Base-by-base conservation (phyloP, 257 asterid genomes). In the Capsicum baccatum region DNA sequence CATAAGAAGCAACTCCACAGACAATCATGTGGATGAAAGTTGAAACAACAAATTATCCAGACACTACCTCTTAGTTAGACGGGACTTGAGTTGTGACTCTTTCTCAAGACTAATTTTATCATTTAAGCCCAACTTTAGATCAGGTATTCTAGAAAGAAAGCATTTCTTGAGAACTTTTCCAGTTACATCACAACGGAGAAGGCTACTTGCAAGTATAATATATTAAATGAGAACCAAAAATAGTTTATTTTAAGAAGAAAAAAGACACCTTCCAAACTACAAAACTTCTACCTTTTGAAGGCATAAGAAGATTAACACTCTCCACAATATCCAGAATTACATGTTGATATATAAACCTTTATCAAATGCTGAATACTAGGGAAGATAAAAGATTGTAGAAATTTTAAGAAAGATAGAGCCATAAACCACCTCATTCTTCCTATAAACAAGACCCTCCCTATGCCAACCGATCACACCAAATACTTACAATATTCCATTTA, bases 401-500 rank as follows among this genome's bases (percentile, higher is more conserved):
- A 0, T 76, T 16, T 71, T 52, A 52, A 26, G 58, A 54, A 54
- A 12, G 69, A 15, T 59, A 70, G 83, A 82, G 54, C 81, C 47
- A 85, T 85, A 80, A 78, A 33, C 62, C 42, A 96, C 99, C 99
- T 97, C 99, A 86, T 97, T 97, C 90, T 97, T 97, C 94, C 95
- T 97, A 86, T 97, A 97, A 39, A 85, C 91, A 84, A 97, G 98
- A 76, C 99, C 99, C 89, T 97, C 98, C 89, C 99, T 91, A 48
- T 98, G 96, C 99, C 99, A 97, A 82, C 98, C 99, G 89, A 97
- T 98, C 84, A 98, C 99, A 86, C 99, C 99, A 79, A 98, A 94
- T 85, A 95, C 99, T 93, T 94, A 98, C 83, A 97, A 90, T 84
- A 98, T 97, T 71, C 98, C 99, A 92, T 97, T 97, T 58, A 98